Conservation (phyloP, 495 filamentous ascomycete species). For the Aspergillus panamensis region DNA sequence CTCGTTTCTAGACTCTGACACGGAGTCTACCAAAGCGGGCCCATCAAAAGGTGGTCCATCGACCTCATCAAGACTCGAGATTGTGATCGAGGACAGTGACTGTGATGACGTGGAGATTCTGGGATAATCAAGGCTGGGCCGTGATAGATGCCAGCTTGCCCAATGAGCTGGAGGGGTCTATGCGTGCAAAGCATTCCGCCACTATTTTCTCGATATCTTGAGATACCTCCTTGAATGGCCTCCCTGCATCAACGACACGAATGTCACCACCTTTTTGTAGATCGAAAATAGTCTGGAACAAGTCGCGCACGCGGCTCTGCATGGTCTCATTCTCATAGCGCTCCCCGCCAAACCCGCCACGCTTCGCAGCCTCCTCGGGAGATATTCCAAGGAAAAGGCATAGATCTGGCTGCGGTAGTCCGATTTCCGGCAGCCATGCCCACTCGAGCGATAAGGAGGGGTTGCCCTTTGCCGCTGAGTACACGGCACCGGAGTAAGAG, state of each 20-base stretch:
- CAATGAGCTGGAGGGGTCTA: conserved; percentile 38
- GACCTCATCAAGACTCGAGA: conserved; percentile 27
- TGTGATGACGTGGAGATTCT: conserved; percentile 49
- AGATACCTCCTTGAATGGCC: conserved; percentile 53
- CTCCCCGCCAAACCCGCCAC: conserved; percentile 85
- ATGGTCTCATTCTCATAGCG: conserved; percentile 83
- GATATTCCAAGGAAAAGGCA: conserved; percentile 84
- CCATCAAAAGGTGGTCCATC: conserved; percentile 16
- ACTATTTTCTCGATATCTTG: conserved; percentile 56
- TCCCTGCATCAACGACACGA: conserved; percentile 50
- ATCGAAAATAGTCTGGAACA: conserved; percentile 56
- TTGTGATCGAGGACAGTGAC: conserved; percentile 63
- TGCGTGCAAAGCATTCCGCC: conserved; percentile 40
- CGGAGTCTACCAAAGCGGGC: conserved; percentile 30
- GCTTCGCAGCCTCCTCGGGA: conserved; percentile 62
- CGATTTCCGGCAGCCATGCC: conserved; percentile 79
- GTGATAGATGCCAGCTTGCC: conserved; percentile 42
- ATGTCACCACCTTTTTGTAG: conserved; percentile 37
- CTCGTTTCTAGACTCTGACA: conserved; percentile 32
- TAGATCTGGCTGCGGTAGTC: conserved; percentile 81
- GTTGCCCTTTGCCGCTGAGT: conserved; percentile 87
- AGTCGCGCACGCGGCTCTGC: conserved; percentile 71
- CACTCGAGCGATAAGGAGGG: conserved; percentile 66
- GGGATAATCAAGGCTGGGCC: conserved; percentile 29
- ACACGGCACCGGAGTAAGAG: conserved; percentile 89